A percentile compares a stretch with the other conserved stretches of the same genome.
phyloP scores from a whole-genome alignment of 805 yeast genomes.

The Kodamaea neixiangensis region DNA sequence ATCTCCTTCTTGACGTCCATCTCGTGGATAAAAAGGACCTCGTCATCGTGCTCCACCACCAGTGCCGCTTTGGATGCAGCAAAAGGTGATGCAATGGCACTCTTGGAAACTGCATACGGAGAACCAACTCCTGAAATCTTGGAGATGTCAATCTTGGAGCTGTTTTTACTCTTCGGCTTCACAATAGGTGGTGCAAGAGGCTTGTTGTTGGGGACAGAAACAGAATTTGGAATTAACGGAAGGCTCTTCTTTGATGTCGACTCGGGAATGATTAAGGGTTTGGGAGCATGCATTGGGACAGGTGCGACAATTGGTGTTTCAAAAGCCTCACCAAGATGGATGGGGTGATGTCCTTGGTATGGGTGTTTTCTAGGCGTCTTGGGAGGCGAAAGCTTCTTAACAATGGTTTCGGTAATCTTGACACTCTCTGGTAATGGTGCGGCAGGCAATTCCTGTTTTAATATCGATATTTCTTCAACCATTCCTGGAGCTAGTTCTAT shows the following conservation, averaged over 20 bases:
- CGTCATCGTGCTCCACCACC: constrained; percentile 7
- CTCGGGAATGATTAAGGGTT: constrained; percentile 10
- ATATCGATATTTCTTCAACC: not conserved
- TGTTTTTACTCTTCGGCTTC: constrained; percentile 1
- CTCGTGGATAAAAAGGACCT: not conserved
- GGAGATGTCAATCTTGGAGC: constrained; percentile 4
- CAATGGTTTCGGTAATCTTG: not conserved
- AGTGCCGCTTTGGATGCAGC: not conserved
- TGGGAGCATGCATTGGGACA: constrained; percentile 6
- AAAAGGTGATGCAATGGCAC: not conserved
- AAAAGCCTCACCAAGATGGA: not conserved
- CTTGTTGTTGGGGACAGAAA: constrained; percentile 11
- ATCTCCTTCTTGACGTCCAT: constrained; percentile 2
- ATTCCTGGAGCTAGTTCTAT: no score
- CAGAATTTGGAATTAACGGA: not conserved
- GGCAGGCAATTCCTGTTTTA: not conserved
- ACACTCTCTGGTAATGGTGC: constrained; percentile 3
- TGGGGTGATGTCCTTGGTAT: constrained; percentile 1
- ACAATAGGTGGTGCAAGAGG: constrained; percentile 11
- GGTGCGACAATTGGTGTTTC: not conserved
- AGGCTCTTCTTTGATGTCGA: not conserved
- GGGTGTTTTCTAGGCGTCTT: not conserved
- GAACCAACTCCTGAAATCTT: not conserved
- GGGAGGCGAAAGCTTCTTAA: not conserved
- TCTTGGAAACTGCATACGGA: not conserved